A percentile compares a stretch with the other conserved stretches of the same genome.
phyloP scores from a whole-genome alignment of 306 rosid genomes.

The Glycine soja region DNA sequence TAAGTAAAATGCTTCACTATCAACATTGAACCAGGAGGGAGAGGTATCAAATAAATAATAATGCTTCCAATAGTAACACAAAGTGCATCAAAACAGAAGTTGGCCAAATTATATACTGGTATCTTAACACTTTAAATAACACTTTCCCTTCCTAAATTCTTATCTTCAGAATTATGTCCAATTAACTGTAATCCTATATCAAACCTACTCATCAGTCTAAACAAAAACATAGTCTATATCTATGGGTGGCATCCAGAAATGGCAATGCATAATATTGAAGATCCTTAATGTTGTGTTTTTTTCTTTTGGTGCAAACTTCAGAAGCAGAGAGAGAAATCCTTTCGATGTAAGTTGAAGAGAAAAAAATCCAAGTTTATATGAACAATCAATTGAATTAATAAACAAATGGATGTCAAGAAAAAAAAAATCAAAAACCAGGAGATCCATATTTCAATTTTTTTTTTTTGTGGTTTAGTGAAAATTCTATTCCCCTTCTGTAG shows the following conservation, averaged over 20 bases:
- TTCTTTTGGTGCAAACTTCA: not conserved
- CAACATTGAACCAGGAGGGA: too few relatives aligned
- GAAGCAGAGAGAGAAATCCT: too few relatives aligned
- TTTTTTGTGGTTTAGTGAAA: too few relatives aligned
- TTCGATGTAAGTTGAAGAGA: not conserved
- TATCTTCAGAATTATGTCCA: not conserved
- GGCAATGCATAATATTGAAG: constrained; percentile 10
- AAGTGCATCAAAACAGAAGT: not conserved
- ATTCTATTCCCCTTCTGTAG: too few relatives aligned
- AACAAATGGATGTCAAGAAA: too few relatives aligned
- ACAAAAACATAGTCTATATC: not conserved
- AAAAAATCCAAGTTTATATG: not conserved
- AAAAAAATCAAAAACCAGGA: too few relatives aligned
- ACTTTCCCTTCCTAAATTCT: not conserved
- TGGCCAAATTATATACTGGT: not conserved
- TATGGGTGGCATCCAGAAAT: not conserved
- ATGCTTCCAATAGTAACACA: not conserved
- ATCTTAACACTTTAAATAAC: not conserved
- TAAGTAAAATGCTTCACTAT: too few relatives aligned
- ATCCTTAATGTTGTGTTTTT: not conserved
- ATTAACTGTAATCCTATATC: not conserved
- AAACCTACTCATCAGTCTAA: not conserved
- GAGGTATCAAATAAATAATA: too few relatives aligned
- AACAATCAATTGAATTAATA: not conserved
- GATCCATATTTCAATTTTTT: too few relatives aligned